Percentiles rank a stretch among this genome's conserved stretches.
Evolutionary conservation across 2,329 filamentous ascomycete species (phyloP).

Genomic region (Alternaria brassicicola): DNA sequence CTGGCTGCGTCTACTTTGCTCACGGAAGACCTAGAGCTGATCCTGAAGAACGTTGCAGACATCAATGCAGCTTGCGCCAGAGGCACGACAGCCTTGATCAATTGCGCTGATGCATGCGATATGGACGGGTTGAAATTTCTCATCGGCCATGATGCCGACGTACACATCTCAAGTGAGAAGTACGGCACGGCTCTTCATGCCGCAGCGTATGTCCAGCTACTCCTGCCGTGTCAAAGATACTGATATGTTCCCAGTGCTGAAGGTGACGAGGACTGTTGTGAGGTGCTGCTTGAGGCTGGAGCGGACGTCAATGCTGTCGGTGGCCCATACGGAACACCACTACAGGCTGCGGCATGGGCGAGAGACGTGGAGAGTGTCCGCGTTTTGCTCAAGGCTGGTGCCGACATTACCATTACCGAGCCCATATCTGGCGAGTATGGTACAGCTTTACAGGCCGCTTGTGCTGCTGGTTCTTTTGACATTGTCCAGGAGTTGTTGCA

Average conservation of each 20-base stretch:
- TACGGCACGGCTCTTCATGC: slow-evolving; percentile 30
- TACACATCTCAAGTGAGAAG: slow-evolving; percentile 21
- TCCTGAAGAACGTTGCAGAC: slow-evolving; percentile 27
- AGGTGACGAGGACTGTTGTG: slow-evolving; percentile 22
- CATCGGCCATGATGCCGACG: slow-evolving; percentile 21
- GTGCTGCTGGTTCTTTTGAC: slow-evolving; percentile 15
- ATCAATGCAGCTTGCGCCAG: slow-evolving; percentile 26
- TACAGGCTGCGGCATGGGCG: slow-evolving; percentile 24
- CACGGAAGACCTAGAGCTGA: slow-evolving; percentile 19
- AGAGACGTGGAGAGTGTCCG: slow-evolving; percentile 22
- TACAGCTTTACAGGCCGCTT: slow-evolving; percentile 31
- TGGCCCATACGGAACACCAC: slow-evolving; percentile 23
- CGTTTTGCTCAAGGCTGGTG: slow-evolving; percentile 21
- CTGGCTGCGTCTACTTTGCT: slow-evolving; percentile 21
- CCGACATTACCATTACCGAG: slow-evolving; percentile 17
- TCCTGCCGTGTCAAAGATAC: background rate
- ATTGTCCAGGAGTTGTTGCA: slow-evolving; percentile 23
- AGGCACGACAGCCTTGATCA: slow-evolving; percentile 31
- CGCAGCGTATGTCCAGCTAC: slow-evolving; percentile 18
- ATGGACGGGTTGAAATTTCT: slow-evolving; percentile 24
- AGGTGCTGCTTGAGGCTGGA: slow-evolving; percentile 25
- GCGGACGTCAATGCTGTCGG: slow-evolving; percentile 26
- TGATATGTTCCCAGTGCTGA: slow-evolving; percentile 10
- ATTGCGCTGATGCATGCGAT: slow-evolving; percentile 21
- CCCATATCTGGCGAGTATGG: slow-evolving; percentile 23